Evolutionary conservation across 305 asterid species (phyloP), one percentile per base, ranked within the genome.

Genomic region (Striga hermonthica): DNA sequence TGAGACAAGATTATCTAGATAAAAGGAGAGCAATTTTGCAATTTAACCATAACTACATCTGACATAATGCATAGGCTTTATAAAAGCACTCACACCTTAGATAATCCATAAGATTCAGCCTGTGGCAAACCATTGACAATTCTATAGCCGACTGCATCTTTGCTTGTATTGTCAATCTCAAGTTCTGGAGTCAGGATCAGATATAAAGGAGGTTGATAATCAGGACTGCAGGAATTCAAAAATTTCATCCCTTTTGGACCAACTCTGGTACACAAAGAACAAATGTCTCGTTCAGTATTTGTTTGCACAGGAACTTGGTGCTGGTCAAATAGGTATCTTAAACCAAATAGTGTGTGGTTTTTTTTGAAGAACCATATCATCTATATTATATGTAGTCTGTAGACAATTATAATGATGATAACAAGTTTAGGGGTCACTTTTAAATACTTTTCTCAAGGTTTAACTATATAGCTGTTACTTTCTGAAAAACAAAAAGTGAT

Each of bases 171-270:
- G 63, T 76, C 80, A 76, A 70, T 80, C 73, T 62, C 68, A 88
- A 84, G 68, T 65, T 89, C 95, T 74, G 86, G 74, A 68, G 86
- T 78, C 70, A 83, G 69, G 40, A 79, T 75, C 71, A 92, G 75
- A 83, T 80, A 73, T 64, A 92, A 76, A 59, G 96, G 96, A 74
- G 96, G 97, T 72, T 90, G 95, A 70, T 87, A 78, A 78, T 92
- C 98, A 67, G 98, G 98, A 78, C 71, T 87, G 78, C 97, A 87
- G 57, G 95, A 87, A 59, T 68, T 84, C 82, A 92, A 77, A 76
- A 86, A 92, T 36, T 84, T 71, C 75, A 78, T 67, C 69, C 98
- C 98, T 73, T 77, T 83, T 39, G 89, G 80, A 74, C 96, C 85
- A 68, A 87, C 90, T 52, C 98, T 92, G 93, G 62, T 62, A 71